These are phyloP conservation scores for Cylindrotheca closterium DNA, from an alignment of 108 stramenopile genomes.

Conservation along the genomic window DNA sequence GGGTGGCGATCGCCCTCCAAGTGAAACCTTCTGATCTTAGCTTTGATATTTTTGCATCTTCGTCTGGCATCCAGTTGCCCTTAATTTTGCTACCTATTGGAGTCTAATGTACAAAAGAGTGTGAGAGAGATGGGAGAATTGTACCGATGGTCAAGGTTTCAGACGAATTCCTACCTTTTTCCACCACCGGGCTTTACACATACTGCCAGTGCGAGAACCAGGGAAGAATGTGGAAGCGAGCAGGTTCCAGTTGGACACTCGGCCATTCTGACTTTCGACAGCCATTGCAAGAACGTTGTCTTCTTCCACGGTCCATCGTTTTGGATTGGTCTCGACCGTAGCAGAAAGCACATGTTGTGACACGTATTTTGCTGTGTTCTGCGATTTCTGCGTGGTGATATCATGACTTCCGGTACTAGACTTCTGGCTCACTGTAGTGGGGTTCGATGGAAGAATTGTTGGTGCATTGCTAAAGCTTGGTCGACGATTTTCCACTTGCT, in stretches of 20 bases:
- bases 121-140: no score
- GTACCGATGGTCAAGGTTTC: not conserved
- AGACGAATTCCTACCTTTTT: constrained; percentile 46
- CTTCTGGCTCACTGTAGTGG: no score
- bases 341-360: no score
- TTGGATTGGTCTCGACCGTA: no score
- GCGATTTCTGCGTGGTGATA: no score
- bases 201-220: constrained; percentile 57
- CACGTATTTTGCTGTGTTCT: no score
- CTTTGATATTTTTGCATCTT: constrained; percentile 66
- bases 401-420: no score
- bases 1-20: constrained; percentile 73
- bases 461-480: no score
- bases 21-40: constrained; percentile 34
- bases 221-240: constrained; percentile 38
- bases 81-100: not conserved
- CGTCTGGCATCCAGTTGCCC: not conserved
- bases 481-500: no score
- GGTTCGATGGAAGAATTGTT: no score
- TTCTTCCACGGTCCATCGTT: constrained; percentile 41
- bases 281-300: constrained; percentile 30
- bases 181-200: constrained; percentile 93
- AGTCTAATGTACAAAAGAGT: no score
- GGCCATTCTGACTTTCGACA: constrained; percentile 4
- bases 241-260: constrained; percentile 14